Evolutionary conservation across 495 filamentous ascomycete genomes (phyloP).

Genomic region (Daldinia decipiens): DNA sequence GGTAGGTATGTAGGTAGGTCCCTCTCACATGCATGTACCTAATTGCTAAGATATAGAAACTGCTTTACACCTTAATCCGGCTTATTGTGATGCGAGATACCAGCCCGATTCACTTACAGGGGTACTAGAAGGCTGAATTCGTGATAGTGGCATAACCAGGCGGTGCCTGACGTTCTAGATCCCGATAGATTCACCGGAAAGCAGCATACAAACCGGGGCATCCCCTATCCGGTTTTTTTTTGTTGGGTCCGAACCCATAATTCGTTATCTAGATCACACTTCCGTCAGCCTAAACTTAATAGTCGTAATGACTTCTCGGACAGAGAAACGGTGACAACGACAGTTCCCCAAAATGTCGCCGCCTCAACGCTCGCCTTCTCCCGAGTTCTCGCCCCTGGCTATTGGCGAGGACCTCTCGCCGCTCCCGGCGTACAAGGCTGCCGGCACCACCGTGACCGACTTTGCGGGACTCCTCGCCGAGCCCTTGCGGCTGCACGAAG

Average conservation of each 20-base stretch:
- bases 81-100: background rate
- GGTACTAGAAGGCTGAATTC: constrained; percentile 7
- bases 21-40: background rate
- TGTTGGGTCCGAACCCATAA: constrained; percentile 23
- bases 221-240: constrained; percentile 20
- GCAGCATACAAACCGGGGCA: constrained; percentile 17
- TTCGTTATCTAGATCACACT: constrained; percentile 11
- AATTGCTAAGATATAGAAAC: background rate
- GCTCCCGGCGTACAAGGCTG: constrained; percentile 69
- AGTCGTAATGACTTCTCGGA: background rate
- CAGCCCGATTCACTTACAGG: constrained; percentile 27
- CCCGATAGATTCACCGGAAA: constrained; percentile 22
- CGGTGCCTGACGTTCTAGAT: constrained; percentile 26
- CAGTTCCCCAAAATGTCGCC: constrained; percentile 24
- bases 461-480: constrained; percentile 77
- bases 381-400: constrained; percentile 59
- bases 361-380: constrained; percentile 28
- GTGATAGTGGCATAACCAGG: constrained; percentile 27
- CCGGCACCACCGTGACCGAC: constrained; percentile 69
- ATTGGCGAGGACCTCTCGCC: constrained; percentile 76
- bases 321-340: constrained; percentile 4
- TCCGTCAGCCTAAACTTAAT: constrained; percentile 1
- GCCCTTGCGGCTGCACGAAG: constrained; percentile 82
- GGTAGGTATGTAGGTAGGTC: too few species aligned
- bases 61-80: constrained; percentile 3